These are phyloP conservation scores for Cutaneotrichosporon sp. DNA, from an alignment of 1,284 basidiomycete genomes.

Conservation along the genomic window DNA sequence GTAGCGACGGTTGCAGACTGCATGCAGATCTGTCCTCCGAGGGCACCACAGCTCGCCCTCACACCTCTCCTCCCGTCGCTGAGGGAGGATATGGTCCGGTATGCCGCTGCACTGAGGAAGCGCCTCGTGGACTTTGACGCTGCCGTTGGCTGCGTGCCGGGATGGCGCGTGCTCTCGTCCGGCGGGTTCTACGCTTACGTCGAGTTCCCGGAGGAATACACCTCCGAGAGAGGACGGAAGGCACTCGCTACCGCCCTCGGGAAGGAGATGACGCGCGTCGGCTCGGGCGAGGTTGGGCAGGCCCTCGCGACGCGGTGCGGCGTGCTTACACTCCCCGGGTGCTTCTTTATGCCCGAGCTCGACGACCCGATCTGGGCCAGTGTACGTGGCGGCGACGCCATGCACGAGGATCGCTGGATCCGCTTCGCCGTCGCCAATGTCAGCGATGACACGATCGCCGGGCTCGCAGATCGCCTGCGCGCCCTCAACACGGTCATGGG, in stretches of 20 bases:
- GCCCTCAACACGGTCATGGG: slow-evolving; percentile 52
- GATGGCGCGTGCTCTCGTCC: slow-evolving; percentile 65
- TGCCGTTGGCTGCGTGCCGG: slow-evolving; percentile 52
- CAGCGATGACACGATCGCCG: slow-evolving; percentile 61
- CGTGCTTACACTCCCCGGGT: slow-evolving; percentile 66
- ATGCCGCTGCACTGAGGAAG: slow-evolving; percentile 58
- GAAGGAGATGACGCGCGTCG: slow-evolving; percentile 50
- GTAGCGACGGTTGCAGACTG: slow-evolving; percentile 71
- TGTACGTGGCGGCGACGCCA: slow-evolving; percentile 38
- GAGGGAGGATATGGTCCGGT: slow-evolving; percentile 59
- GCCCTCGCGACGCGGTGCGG: slow-evolving; percentile 65
- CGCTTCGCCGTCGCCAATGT: slow-evolving; percentile 79
- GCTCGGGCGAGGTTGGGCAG: slow-evolving; percentile 60
- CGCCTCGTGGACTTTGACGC: slow-evolving; percentile 63
- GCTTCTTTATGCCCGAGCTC: slow-evolving; percentile 61
- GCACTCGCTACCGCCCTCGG: slow-evolving; percentile 60
- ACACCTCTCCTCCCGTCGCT: slow-evolving; percentile 60
- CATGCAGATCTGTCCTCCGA: slow-evolving; percentile 72
- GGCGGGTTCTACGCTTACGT: slow-evolving; percentile 78
- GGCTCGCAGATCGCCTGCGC: slow-evolving; percentile 62
- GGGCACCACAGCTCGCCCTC: slow-evolving; percentile 68
- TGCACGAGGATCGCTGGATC: slow-evolving; percentile 28
- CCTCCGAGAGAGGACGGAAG: slow-evolving; percentile 67
- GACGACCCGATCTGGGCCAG: slow-evolving; percentile 39
- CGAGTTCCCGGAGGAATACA: slow-evolving; percentile 63